Evolutionary conservation across 257 asterid species (phyloP).

Genomic region (Forsythia viridissima): DNA sequence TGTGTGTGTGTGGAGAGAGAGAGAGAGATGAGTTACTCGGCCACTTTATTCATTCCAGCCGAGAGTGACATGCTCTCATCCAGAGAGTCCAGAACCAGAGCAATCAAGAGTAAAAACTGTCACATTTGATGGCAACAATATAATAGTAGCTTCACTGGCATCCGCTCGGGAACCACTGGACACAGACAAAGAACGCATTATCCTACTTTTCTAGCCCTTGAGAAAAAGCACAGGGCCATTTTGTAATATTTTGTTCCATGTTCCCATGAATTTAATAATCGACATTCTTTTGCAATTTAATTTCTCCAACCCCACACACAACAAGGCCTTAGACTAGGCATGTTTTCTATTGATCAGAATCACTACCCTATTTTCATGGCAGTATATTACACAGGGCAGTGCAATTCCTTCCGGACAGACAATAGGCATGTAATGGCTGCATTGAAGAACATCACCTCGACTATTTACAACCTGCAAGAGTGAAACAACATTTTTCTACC

Average conservation of each 20-base stretch:
- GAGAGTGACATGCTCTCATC: conserved; percentile 92
- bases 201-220: not conserved
- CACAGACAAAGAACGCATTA: not conserved
- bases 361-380: conserved; percentile 99
- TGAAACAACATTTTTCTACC: not conserved
- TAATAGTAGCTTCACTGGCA: conserved; percentile 95
- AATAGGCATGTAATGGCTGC: conserved; percentile 88
- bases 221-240: not conserved
- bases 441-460: conserved; percentile 59
- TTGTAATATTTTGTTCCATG: not conserved
- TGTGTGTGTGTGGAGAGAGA: too few relatives aligned
- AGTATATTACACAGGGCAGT: conserved; percentile 89
- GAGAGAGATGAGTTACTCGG: too few relatives aligned
- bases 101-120: conserved; percentile 89
- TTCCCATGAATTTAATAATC: not conserved
- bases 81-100: conserved; percentile 96
- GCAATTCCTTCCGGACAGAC: conserved; percentile 61
- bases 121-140: conserved; percentile 79
- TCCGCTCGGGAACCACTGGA: conserved; percentile 92
- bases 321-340: not conserved
- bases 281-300: not conserved
- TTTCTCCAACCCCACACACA: too few relatives aligned
- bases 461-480: conserved; percentile 70
- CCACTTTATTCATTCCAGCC: too few relatives aligned
- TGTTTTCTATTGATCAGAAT: not conserved